Evolutionary conservation across 2,329 filamentous ascomycete species (phyloP).

Genomic region (Pseudopyricularia cyperi): DNA sequence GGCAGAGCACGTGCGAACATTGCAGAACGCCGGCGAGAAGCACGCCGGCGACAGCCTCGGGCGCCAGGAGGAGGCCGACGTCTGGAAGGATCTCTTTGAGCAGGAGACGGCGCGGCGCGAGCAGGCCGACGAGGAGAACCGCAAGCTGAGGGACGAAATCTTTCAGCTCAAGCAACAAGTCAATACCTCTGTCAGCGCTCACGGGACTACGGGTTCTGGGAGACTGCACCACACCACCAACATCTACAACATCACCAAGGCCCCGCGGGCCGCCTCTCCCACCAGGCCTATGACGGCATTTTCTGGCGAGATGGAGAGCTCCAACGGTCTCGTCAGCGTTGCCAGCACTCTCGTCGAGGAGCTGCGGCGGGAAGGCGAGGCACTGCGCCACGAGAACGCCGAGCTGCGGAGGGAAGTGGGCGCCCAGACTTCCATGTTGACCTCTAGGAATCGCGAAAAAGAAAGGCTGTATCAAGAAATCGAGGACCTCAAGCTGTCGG

Average conservation of each 20-base stretch:
- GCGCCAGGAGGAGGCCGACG: conserved; percentile 56
- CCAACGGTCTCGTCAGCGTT: conserved; percentile 39
- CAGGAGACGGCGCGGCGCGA: conserved; percentile 83
- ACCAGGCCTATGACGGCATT: conserved; percentile 35
- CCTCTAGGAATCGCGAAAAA: conserved; percentile 88
- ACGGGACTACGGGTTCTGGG: conserved; percentile 14
- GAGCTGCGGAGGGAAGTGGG: conserved; percentile 85
- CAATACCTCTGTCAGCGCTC: conserved; percentile 14
- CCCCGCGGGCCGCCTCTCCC: conserved; percentile 26
- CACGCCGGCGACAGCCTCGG: conserved; percentile 27
- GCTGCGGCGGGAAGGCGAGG: conserved; percentile 52
- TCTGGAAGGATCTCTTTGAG: conserved; percentile 91
- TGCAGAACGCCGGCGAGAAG: conserved; percentile 46
- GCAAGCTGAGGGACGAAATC: conserved; percentile 70
- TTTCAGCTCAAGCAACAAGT: conserved; percentile 56
- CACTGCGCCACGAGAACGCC: conserved; percentile 82
- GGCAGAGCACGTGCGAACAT: conserved; percentile 58
- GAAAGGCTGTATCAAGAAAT: conserved; percentile 94
- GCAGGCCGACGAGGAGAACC: conserved; percentile 81
- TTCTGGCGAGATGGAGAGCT: conserved; percentile 36
- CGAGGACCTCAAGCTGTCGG: conserved; percentile 84
- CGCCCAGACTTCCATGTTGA: conserved; percentile 94
- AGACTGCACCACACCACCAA: conserved; percentile 47
- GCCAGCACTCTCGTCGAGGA: conserved; percentile 66
- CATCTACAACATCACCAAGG: conserved; percentile 50